phyloP scores from a whole-genome alignment of 768 basidiomycete genomes.

The Mycena maculata region DNA sequence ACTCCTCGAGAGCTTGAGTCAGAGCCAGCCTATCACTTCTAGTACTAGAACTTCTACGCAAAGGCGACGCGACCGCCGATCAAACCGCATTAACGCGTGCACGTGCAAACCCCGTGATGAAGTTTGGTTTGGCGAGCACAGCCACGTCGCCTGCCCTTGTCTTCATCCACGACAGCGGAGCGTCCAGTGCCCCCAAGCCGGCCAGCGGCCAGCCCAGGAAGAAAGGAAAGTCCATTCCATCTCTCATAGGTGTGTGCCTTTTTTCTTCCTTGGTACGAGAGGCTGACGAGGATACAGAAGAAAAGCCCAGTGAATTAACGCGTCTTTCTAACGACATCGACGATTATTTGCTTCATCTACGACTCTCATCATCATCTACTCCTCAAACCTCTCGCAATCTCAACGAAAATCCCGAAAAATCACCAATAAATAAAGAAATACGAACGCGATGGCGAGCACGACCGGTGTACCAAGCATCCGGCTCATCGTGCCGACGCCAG shows the following conservation, averaged over 20 bases:
- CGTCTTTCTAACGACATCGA: constrained; percentile 18
- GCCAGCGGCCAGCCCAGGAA: not conserved
- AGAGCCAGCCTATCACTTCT: no score
- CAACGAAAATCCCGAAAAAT: not conserved
- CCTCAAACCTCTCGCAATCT: not conserved
- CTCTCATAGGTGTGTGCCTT: not conserved
- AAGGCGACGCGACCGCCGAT: no score
- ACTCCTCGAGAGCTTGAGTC: no score
- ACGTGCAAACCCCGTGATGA: not conserved
- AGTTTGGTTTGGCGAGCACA: constrained; percentile 9
- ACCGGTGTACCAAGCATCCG: constrained; percentile 56
- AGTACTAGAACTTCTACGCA: no score
- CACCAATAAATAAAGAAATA: not conserved
- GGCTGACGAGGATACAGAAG: not conserved
- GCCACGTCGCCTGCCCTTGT: constrained; percentile 6
- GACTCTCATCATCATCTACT: not conserved
- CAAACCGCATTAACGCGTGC: no score
- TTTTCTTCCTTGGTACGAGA: no score
- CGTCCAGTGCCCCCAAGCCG: not conserved
- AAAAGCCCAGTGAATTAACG: constrained; percentile 23
- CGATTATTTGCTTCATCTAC: not conserved
- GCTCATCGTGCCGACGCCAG: constrained; percentile 62
- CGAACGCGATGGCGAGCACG: not conserved
- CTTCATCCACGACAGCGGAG: constrained; percentile 6
- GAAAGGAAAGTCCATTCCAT: not conserved